Percentiles rank a stretch among this genome's conserved stretches.
Conservation (phyloP, 2,329 filamentous ascomycete genomes). For the Cryphonectria japonica region DNA sequence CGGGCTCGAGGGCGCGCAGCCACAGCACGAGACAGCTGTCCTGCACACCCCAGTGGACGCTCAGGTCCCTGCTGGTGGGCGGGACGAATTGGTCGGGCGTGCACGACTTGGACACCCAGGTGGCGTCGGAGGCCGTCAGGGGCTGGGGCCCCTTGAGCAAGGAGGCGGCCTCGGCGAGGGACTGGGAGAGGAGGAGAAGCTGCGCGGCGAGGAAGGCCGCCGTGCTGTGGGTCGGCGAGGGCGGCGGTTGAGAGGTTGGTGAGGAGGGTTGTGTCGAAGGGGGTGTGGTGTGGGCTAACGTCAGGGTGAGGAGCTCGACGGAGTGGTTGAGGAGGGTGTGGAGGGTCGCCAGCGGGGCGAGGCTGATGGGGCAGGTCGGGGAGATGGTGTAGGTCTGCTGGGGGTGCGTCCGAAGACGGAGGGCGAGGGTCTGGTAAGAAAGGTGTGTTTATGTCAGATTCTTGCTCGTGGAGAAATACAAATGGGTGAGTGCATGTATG, state of each 20-base stretch:
- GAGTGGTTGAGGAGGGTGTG: slow-evolving; percentile 80
- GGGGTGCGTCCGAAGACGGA: slow-evolving; percentile 73
- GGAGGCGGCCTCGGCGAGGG: slow-evolving; percentile 54
- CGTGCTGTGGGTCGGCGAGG: slow-evolving; percentile 47
- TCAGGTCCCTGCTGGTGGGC: slow-evolving; percentile 62
- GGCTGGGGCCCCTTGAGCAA: slow-evolving; percentile 59
- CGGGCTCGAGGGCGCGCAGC: slow-evolving; percentile 71
- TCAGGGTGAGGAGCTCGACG: slow-evolving; percentile 81
- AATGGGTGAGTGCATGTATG: neutral
- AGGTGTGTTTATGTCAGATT: neutral
- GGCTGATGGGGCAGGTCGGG: slow-evolving; percentile 54
- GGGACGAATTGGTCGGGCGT: slow-evolving; percentile 50
- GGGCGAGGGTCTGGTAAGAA: slow-evolving; percentile 66
- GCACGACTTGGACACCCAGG: slow-evolving; percentile 51
- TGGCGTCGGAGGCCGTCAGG: slow-evolving; percentile 43
- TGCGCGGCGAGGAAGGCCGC: slow-evolving; percentile 56
- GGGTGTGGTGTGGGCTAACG: slow-evolving; percentile 58
- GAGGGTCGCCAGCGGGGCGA: slow-evolving; percentile 73
- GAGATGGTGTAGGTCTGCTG: slow-evolving; percentile 54
- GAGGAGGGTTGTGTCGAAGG: slow-evolving; percentile 40
- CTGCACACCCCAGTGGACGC: slow-evolving; percentile 71
- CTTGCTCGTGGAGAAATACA: neutral
- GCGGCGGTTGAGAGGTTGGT: slow-evolving; percentile 59
- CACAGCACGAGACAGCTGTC: slow-evolving; percentile 73
- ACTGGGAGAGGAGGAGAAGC: slow-evolving; percentile 58